Conservation (phyloP, 192 early-diverging fungal genomes). For the Coemansia asiatica region DNA sequence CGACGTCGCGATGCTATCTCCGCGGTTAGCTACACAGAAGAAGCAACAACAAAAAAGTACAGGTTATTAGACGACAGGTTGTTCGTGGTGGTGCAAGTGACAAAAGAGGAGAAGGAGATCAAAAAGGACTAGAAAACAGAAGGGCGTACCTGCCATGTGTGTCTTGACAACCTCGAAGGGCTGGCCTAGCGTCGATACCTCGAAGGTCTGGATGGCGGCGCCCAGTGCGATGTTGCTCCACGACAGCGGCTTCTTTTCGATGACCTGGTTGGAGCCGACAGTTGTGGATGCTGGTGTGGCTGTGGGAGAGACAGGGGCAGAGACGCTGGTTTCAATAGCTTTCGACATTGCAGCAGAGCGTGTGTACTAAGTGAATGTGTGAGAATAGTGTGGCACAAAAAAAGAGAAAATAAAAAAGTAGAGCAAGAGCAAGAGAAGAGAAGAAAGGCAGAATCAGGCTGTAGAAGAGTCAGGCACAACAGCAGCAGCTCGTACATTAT, state of each 20-base stretch:
- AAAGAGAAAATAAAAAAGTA: conserved; percentile 5
- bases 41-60: no score
- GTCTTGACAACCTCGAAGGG: conserved; percentile 97
- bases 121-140: conserved; percentile 4
- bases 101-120: background rate
- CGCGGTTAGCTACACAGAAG: conserved; percentile 69
- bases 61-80: no score
- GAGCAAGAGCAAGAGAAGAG: background rate
- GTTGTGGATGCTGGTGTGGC: background rate
- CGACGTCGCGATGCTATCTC: conserved; percentile 71
- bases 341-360: conserved; percentile 17
- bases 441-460: background rate
- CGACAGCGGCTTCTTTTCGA: conserved; percentile 84
- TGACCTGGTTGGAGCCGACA: conserved; percentile 6
- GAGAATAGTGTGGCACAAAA: background rate
- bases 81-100: no score
- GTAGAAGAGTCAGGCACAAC: background rate
- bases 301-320: conserved; percentile 4
- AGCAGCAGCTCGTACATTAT: background rate
- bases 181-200: conserved; percentile 89
- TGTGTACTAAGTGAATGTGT: conserved; percentile 7
- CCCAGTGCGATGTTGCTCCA: conserved; percentile 86
- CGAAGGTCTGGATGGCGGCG: conserved; percentile 87
- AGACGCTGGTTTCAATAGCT: conserved; percentile 18
- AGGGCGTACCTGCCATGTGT: conserved; percentile 72